phyloP scores from a whole-genome alignment of 2,329 filamentous ascomycete genomes.

The Exophiala phaeomuriformis region DNA sequence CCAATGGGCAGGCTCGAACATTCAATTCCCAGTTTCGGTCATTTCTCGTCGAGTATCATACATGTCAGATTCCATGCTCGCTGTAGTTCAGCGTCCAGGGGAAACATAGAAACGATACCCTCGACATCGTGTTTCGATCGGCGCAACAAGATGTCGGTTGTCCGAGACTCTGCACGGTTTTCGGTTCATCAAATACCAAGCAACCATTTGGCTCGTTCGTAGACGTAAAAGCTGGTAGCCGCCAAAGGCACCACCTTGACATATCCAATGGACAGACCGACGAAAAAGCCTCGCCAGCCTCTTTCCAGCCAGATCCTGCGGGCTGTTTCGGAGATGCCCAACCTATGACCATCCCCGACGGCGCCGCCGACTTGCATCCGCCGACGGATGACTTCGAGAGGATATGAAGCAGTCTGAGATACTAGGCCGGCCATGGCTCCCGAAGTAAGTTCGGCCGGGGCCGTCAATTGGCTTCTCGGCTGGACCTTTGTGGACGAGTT shows the following conservation, averaged over 20 bases:
- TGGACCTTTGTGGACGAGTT: slow-evolving; percentile 35
- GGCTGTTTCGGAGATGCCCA: slow-evolving; percentile 73
- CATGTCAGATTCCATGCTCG: no score
- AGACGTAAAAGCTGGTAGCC: slow-evolving; percentile 64
- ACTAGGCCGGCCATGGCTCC: slow-evolving; percentile 82
- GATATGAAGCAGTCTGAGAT: slow-evolving; percentile 87
- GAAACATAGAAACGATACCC: no score
- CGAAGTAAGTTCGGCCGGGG: slow-evolving; percentile 77
- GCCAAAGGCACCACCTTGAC: slow-evolving; percentile 87
- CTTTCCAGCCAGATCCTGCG: slow-evolving; percentile 65
- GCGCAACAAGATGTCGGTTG: background rate
- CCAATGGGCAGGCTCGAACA: no score
- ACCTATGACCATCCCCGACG: slow-evolving; percentile 76
- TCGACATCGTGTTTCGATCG: background rate
- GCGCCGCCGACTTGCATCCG: slow-evolving; percentile 96
- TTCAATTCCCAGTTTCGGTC: no score
- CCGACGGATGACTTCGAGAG: slow-evolving; percentile 81
- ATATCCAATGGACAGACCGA: slow-evolving; percentile 90
- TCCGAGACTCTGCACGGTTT: no score
- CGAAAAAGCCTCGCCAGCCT: slow-evolving; percentile 77
- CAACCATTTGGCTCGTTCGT: slow-evolving; percentile 57
- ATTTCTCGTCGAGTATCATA: no score
- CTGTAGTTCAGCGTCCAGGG: no score
- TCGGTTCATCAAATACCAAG: slow-evolving; percentile 50
- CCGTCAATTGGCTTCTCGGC: slow-evolving; percentile 64